phyloP scores from a whole-genome alignment of 2,329 filamentous ascomycete species.

The Pseudocercospora macadamiae region DNA sequence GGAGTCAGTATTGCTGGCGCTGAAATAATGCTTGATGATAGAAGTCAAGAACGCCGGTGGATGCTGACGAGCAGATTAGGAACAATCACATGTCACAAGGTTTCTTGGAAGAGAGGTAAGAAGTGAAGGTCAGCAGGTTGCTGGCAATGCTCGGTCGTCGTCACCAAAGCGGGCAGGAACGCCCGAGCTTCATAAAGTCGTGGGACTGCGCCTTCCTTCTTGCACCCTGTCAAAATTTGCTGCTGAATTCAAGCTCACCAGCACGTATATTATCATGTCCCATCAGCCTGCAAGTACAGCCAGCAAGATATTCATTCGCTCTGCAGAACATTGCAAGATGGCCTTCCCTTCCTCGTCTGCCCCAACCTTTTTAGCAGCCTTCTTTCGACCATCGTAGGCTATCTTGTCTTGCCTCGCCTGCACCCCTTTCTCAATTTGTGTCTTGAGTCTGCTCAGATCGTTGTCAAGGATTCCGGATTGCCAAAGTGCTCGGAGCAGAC shows the following conservation, averaged over 20 bases:
- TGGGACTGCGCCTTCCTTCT: too few relatives aligned
- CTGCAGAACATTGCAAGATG: slow-evolving; percentile 38
- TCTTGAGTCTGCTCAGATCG: slow-evolving; percentile 26
- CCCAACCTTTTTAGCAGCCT: slow-evolving; percentile 39
- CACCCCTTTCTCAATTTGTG: slow-evolving; percentile 57
- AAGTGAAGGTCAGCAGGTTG: slow-evolving; percentile 9
- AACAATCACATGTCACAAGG: slow-evolving; percentile 13
- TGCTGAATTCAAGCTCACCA: too few relatives aligned
- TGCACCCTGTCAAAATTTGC: too few relatives aligned
- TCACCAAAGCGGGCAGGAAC: slow-evolving; percentile 7
- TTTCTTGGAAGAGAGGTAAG: slow-evolving; percentile 7
- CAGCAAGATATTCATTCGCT: slow-evolving; percentile 31
- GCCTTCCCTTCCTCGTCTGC: slow-evolving; percentile 42
- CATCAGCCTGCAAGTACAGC: slow-evolving; percentile 13
- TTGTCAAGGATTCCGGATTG: slow-evolving; percentile 32
- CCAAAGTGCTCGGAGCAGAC: slow-evolving; percentile 60
- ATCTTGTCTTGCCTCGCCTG: slow-evolving; percentile 51
- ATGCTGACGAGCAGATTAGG: slow-evolving; percentile 9
- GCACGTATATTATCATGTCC: too few relatives aligned
- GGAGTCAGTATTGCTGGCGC: not conserved
- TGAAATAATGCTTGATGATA: not conserved
- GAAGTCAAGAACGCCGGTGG: not conserved
- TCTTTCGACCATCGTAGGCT: slow-evolving; percentile 49
- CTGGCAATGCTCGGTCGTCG: slow-evolving; percentile 1
- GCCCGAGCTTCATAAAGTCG: slow-evolving; percentile 11